phyloP scores from a whole-genome alignment of 2,329 filamentous ascomycete species.

The Clarireedia monteithiana region DNA sequence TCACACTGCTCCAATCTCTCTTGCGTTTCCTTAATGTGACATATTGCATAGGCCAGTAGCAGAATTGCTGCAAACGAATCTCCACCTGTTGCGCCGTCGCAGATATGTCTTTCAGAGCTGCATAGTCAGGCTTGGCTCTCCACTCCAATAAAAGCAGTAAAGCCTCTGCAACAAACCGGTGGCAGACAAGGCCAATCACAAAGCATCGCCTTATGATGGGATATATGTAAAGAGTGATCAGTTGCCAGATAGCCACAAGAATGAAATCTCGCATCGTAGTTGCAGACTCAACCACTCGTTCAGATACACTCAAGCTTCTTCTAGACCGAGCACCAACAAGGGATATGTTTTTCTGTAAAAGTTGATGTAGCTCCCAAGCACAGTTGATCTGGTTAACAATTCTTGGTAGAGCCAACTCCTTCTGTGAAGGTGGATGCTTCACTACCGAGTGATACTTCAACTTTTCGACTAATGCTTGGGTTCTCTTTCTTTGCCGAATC shows the following conservation, averaged over 20 bases:
- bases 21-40: conserved; percentile 83
- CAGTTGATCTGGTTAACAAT: conserved; percentile 96
- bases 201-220: conserved; percentile 68
- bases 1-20: conserved; percentile 91
- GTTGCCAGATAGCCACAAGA: conserved; percentile 58
- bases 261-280: conserved; percentile 75
- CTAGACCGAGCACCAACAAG: conserved; percentile 74
- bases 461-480: conserved; percentile 69
- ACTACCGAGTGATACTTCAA: conserved; percentile 81
- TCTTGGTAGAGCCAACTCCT: conserved; percentile 71
- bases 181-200: conserved; percentile 68
- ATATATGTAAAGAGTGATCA: conserved; percentile 68
- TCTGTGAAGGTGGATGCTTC: conserved; percentile 66
- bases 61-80: conserved; percentile 94
- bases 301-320: conserved; percentile 83
- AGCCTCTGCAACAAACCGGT: conserved; percentile 74
- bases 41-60: conserved; percentile 98
- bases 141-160: conserved; percentile 78
- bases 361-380: conserved; percentile 77
- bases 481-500: conserved; percentile 48
- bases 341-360: conserved; percentile 85
- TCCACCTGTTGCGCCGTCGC: conserved; percentile 96
- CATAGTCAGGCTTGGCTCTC: conserved; percentile 66
- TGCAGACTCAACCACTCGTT: conserved; percentile 89
- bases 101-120: conserved; percentile 89